Conservation (phyloP, 1,284 basidiomycete genomes). For the Tilletia setariae region DNA sequence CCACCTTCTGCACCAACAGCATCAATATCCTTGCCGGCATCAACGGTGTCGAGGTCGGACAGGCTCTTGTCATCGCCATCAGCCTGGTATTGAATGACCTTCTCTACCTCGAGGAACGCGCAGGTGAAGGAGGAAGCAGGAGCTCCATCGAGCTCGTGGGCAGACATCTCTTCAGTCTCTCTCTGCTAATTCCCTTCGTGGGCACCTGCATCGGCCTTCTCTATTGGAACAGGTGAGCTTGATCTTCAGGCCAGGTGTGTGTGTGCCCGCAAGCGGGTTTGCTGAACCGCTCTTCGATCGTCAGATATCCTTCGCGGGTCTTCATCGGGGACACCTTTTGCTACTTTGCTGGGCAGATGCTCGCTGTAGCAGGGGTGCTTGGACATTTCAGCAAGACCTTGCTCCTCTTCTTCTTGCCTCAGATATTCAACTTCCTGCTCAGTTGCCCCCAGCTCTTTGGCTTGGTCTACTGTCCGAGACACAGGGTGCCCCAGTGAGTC, state of each 20-base stretch:
- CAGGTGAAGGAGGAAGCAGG: constrained; percentile 32
- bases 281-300: not conserved
- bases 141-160: constrained; percentile 68
- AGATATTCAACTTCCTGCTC: constrained; percentile 94
- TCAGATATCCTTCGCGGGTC: constrained; percentile 89
- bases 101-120: constrained; percentile 62
- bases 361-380: constrained; percentile 44
- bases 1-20: constrained; percentile 94
- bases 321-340: constrained; percentile 98
- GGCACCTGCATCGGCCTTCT: constrained; percentile 80
- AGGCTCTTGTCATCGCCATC: constrained; percentile 85
- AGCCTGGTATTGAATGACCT: constrained; percentile 89
- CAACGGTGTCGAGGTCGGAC: constrained; percentile 86
- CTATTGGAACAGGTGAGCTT: constrained; percentile 36
- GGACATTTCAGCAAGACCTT: constrained; percentile 97
- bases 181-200: constrained; percentile 91
- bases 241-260: not conserved
- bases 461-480: constrained; percentile 86
- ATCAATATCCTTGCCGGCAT: constrained; percentile 99
- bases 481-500: constrained; percentile 79
- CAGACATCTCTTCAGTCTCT: constrained; percentile 87
- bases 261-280: not conserved
- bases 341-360: constrained; percentile 72
- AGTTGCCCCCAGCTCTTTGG: constrained; percentile 94
- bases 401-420: constrained; percentile 92